phyloP scores from a whole-genome alignment of 225 moss, liverwort and hornwort species.

The Lunularia cruciata region DNA sequence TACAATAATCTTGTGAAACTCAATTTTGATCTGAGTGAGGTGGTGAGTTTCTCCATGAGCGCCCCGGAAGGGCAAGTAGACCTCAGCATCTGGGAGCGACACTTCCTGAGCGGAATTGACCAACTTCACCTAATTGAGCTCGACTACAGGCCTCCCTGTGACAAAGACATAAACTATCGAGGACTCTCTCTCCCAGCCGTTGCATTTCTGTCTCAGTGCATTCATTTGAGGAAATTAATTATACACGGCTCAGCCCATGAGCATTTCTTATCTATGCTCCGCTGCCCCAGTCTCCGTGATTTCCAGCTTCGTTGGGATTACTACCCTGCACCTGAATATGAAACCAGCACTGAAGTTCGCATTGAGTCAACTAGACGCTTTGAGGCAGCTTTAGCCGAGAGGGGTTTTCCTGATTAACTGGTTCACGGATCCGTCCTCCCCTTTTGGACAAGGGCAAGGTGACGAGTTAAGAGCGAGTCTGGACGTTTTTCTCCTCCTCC shows the following conservation, averaged over 20 bases:
- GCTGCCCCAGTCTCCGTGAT: slow-evolving; percentile 60
- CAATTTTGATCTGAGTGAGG: slow-evolving; percentile 74
- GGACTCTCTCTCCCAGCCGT: slow-evolving; percentile 70
- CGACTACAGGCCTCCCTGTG: slow-evolving; percentile 82
- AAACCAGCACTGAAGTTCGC: slow-evolving; percentile 55
- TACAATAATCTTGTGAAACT: slow-evolving; percentile 63
- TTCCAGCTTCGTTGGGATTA: slow-evolving; percentile 89
- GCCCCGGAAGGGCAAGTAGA: slow-evolving; percentile 65
- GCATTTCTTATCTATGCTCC: slow-evolving; percentile 82
- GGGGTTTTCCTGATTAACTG: slow-evolving; percentile 61
- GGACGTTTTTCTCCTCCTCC: background rate
- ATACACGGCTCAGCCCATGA: slow-evolving; percentile 82
- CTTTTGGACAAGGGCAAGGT: background rate
- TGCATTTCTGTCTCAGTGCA: slow-evolving; percentile 69
- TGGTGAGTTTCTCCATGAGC: slow-evolving; percentile 72
- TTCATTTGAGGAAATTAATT: slow-evolving; percentile 61
- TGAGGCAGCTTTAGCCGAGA: slow-evolving; percentile 65
- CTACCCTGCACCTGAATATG: slow-evolving; percentile 78
- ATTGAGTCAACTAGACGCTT: slow-evolving; percentile 74
- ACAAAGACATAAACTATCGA: slow-evolving; percentile 69
- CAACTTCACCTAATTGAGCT: slow-evolving; percentile 56
- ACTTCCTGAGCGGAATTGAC: slow-evolving; percentile 60
- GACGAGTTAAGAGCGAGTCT: background rate
- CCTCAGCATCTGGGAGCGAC: slow-evolving; percentile 76
- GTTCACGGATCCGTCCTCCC: background rate